Conservation (phyloP, 345 rosid genomes). For the Acer yangbiense region DNA sequence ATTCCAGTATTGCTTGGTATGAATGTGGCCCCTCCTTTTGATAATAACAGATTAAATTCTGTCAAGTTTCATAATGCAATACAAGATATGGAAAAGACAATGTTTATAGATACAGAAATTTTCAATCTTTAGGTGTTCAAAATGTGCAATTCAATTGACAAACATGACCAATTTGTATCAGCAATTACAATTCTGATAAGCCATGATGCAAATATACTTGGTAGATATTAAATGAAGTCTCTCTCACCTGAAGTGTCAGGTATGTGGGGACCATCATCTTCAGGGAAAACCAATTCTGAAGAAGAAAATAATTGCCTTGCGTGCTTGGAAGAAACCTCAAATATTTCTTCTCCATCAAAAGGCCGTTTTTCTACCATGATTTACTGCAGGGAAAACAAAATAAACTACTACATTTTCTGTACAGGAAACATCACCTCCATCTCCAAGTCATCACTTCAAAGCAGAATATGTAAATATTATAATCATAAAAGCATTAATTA, state of each 20-base stretch:
- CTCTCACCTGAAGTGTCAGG: conserved; percentile 37
- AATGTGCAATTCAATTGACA: neutral
- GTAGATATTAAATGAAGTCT: conserved; percentile 1
- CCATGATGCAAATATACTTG: neutral
- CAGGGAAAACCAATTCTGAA: conserved; percentile 28
- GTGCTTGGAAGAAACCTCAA: conserved; percentile 41
- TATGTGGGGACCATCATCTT: conserved; percentile 2
- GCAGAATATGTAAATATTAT: neutral
- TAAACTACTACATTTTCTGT: neutral
- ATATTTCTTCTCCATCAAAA: conserved; percentile 39
- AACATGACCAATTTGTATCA: neutral
- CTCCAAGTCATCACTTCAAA: neutral
- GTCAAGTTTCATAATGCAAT: neutral
- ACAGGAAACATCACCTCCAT: neutral
- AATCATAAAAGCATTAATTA: neutral
- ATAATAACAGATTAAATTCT: conserved; percentile 1
- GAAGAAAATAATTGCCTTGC: conserved; percentile 32
- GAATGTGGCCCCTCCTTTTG: conserved; percentile 27
- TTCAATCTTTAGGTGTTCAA: neutral
- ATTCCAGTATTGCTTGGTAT: conserved; percentile 1
- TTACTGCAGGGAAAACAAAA: conserved; percentile 20
- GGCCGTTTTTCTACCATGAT: conserved; percentile 53
- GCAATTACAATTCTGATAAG: neutral
- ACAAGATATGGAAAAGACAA: neutral
- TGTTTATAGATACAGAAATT: neutral